Conservation (phyloP, 441 rosid genomes). For the Capsella rubella region DNA sequence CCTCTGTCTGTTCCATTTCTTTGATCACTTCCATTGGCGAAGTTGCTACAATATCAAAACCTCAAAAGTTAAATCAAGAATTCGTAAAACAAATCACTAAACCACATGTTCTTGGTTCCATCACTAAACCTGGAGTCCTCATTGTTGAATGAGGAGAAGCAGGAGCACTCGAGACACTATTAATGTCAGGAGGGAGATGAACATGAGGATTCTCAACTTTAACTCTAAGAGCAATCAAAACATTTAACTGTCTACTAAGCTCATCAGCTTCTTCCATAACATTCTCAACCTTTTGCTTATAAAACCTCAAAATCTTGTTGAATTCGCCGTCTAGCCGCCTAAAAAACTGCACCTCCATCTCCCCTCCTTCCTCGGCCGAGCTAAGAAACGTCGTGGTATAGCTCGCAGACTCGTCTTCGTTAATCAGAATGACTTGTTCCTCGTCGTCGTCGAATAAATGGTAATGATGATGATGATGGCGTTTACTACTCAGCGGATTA, state of each 20-base stretch:
- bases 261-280: conserved; percentile 69
- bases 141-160: conserved; percentile 33
- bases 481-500: conserved; percentile 35
- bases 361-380: conserved; percentile 68
- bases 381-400: conserved; percentile 60
- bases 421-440: conserved; percentile 62
- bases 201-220: conserved; percentile 62
- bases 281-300: conserved; percentile 57
- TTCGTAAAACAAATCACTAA: neutral
- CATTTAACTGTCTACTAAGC: conserved; percentile 77
- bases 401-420: conserved; percentile 40
- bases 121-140: conserved; percentile 41
- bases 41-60: conserved; percentile 20
- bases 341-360: conserved; percentile 66
- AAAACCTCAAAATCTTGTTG: conserved; percentile 70
- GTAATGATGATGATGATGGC: conserved; percentile 33
- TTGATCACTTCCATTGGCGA: conserved; percentile 41
- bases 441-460: conserved; percentile 48
- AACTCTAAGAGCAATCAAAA: conserved; percentile 76
- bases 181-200: conserved; percentile 37
- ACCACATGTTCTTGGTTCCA: neutral
- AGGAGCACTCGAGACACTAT: conserved; percentile 39
- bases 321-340: conserved; percentile 70
- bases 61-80: no score
- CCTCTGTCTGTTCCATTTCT: conserved; percentile 21